These are phyloP conservation scores for Podila horticola DNA, from an alignment of 192 early-diverging fungal species.

Conservation along the genomic window DNA sequence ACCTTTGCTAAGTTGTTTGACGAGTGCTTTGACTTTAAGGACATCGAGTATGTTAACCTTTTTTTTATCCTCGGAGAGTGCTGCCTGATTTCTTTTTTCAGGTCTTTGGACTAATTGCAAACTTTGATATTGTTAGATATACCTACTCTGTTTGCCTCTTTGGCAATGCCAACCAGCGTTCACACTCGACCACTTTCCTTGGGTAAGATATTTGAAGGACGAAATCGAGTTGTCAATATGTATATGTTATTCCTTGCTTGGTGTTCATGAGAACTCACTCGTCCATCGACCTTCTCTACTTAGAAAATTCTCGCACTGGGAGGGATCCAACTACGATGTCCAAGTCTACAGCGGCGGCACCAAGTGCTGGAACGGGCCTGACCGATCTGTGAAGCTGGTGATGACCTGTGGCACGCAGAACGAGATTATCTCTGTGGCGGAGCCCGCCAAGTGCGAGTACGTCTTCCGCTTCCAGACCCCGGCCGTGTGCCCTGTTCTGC, in stretches of 20 bases:
- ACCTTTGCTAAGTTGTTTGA: slow-evolving; percentile 75
- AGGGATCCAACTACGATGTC: slow-evolving; percentile 58
- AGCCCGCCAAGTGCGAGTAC: slow-evolving; percentile 97
- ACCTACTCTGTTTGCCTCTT: slow-evolving; percentile 78
- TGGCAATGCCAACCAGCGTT: slow-evolving; percentile 79
- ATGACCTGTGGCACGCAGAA: slow-evolving; percentile 75
- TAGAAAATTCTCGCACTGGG: slow-evolving; percentile 64
- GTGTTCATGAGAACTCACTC: too few species aligned
- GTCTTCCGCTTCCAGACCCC: slow-evolving; percentile 78
- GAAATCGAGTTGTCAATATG: neutral
- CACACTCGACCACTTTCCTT: slow-evolving; percentile 62
- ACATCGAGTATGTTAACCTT: slow-evolving; percentile 66
- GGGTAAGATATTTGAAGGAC: slow-evolving; percentile 60
- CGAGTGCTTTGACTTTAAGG: slow-evolving; percentile 76
- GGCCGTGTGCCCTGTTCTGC: slow-evolving; percentile 72
- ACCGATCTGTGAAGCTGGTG: slow-evolving; percentile 74
- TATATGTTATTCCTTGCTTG: neutral
- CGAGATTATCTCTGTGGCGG: slow-evolving; percentile 74
- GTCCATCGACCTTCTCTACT: neutral
- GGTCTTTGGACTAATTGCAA: slow-evolving; percentile 26
- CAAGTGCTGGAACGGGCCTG: slow-evolving; percentile 96
- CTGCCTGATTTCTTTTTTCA: neutral
- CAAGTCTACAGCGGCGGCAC: slow-evolving; percentile 81
- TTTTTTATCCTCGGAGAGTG: too few species aligned
- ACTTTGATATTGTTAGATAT: slow-evolving; percentile 71